Base-by-base conservation (phyloP, 139 green algal genomes). In the Chlorella sp. region DNA sequence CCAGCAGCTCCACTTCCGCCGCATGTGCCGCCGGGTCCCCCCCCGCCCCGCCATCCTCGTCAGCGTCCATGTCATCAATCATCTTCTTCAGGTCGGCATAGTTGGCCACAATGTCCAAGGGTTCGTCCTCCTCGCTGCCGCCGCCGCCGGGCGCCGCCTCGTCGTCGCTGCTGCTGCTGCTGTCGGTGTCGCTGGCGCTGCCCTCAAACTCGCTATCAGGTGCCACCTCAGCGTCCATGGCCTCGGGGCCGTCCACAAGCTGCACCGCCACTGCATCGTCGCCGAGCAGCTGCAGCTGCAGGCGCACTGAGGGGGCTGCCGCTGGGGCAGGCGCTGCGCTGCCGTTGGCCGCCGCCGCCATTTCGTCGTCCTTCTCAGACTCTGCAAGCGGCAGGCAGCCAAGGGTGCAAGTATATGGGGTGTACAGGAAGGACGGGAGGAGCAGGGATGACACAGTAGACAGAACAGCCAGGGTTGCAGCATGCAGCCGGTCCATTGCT, bases 11-110 rank as follows among this genome's bases (percentile, higher is more conserved):
- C 20, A 80, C 38, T 44, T 76, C 72, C 19, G 81, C 81, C 2
- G 44, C 43, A 67, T 83, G 81, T 6, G 70, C 70, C 75, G 75
- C 40, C 34, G 51, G 44, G 44, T 51, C 84, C 36, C 46, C 77
- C 43, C 48, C 84, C 38, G 48, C 60, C 20, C 43, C 79, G 43
- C 67, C 79, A 3, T 48, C 62, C 32, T 84, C 79, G 22, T 65
- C 60, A 54, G 73, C 70, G 17, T 81, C 76, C 84, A 88, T 88
- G 56, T 44, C 64, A 51, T 82, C 84, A 48, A 88, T 70, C 48
- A 88, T 72, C 69, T 56, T 72, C 34, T 73, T 77, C 1, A 88
- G 40, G 40, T 88, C 64, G 0, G 30, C 76, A 54, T 88, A 88
- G 62, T 70, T 79, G 28, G n/a, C 16, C 8, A 88, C 67, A 51